phyloP scores from a whole-genome alignment of 108 stramenopile species.

The Schizochytrium sp. region DNA sequence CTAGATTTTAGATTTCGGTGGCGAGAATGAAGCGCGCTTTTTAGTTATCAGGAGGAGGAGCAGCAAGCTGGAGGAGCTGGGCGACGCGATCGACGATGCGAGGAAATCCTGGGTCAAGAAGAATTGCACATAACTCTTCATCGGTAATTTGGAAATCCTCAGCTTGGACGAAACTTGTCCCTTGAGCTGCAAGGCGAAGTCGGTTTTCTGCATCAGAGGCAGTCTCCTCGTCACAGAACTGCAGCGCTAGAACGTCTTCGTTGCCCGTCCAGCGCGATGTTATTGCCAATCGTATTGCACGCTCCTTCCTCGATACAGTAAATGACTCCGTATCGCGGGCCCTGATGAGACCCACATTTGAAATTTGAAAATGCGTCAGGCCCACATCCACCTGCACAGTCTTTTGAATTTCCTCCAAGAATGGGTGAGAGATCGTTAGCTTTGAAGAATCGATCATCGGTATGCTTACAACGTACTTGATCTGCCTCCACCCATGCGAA shows the following conservation, averaged over 20 bases:
- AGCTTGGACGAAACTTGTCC: not conserved
- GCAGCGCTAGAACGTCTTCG: not conserved
- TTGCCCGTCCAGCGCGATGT: not conserved
- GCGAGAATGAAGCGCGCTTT: too few relatives aligned
- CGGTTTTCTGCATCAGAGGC: not conserved
- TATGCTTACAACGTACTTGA: too few relatives aligned
- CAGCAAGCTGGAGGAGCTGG: not conserved
- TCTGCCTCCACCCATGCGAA: too few relatives aligned
- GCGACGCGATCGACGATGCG: conserved; percentile 23
- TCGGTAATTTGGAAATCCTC: not conserved
- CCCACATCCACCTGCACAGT: not conserved
- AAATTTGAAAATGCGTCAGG: not conserved
- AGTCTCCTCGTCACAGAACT: not conserved
- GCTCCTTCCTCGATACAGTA: not conserved
- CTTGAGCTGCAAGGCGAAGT: not conserved
- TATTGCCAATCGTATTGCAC: not conserved
- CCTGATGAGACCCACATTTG: not conserved
- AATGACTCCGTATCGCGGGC: not conserved
- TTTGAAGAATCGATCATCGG: too few relatives aligned
- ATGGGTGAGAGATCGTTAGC: too few relatives aligned
- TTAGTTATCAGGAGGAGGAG: not conserved
- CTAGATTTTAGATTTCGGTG: too few relatives aligned
- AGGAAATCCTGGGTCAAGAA: conserved; percentile 1
- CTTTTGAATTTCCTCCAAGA: not conserved
- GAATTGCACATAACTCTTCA: not conserved